Base-by-base conservation (phyloP, 2,329 filamentous ascomycete genomes). In the Microsporum ferrugineum region DNA sequence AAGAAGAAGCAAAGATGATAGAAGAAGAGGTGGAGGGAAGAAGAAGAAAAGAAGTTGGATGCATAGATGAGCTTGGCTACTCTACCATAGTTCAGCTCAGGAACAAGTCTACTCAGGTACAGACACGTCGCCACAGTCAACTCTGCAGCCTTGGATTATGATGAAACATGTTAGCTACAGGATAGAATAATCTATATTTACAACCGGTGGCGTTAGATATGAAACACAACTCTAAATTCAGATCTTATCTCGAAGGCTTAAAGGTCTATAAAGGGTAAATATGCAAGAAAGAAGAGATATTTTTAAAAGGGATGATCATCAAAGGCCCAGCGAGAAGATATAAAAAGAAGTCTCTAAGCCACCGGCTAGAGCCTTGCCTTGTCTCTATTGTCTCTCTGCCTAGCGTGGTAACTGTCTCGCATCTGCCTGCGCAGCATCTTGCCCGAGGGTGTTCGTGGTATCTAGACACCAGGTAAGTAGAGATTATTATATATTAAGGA, bases 381-480 rank as follows among this genome's bases (percentile, higher is more conserved):
- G 3, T 5, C 10, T 8, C 57, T 36, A 38, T 59, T 27, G 43
- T 47, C 59, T n/a, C 41, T 53, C n/a, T 61, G 51, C 17, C 57
- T 61, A 8, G 62, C 59, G 49, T 63, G 60, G 39, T 63, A 61
- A 34, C 49, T 38, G 49, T 63, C 62, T 33, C 60, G 62, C 62
- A 63, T 61, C 51, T 61, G 60, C 17, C 62, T 41, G 27, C 62
- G 57, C 23, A 63, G 62, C 62, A 63, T 63, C 57, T 63, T 63
- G 12, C 62, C 62, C 4, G 62, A 63, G 17, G 62, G 62, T 17
- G 62, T 63, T 36, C 62, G 59, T 12, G 62, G 62, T 47, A 63
- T 63, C 62, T 63, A 45, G 14, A 49, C 31, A 39, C 34, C 17
- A 23, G 57, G 59, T 27, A 45, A 39, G 38, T 17, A 38, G 1